A percentile compares a stretch with the other conserved stretches of the same genome.
These are phyloP conservation scores for Furcasterigmium sp. DNA, from an alignment of 2,329 filamentous ascomycete genomes.

Conservation along the genomic window DNA sequence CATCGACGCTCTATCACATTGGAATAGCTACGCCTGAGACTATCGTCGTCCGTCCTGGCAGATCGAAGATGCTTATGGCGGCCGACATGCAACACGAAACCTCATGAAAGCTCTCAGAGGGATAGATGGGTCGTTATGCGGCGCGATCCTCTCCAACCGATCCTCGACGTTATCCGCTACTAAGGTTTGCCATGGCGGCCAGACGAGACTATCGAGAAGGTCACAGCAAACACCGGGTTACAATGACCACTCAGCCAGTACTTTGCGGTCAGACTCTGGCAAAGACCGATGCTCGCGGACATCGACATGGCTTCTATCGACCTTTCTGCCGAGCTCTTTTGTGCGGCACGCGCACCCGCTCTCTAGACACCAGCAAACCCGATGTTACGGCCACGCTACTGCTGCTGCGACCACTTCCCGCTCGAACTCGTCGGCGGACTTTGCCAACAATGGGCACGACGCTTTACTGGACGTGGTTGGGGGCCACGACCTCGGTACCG, in stretches of 20 bases:
- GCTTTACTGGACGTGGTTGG: slow-evolving; percentile 50
- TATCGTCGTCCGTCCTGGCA: neutral
- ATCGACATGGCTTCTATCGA: slow-evolving; percentile 34
- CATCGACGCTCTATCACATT: neutral
- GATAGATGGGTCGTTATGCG: slow-evolving; percentile 56
- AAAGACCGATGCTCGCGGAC: slow-evolving; percentile 26
- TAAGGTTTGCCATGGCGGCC: slow-evolving; percentile 4
- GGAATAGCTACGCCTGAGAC: neutral
- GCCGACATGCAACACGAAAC: slow-evolving; percentile 38
- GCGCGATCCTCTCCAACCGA: slow-evolving; percentile 46
- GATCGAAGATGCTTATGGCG: neutral
- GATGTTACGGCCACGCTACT: slow-evolving; percentile 7
- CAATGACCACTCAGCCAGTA: neutral
- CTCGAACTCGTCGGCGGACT: neutral
- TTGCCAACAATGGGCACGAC: slow-evolving; percentile 11
- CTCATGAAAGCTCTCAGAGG: slow-evolving; percentile 56
- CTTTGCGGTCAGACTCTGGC: too few relatives aligned
- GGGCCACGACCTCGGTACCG: slow-evolving; percentile 38
- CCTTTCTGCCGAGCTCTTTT: slow-evolving; percentile 24
- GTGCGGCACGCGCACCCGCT: slow-evolving; percentile 6
- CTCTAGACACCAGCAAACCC: slow-evolving; percentile 4
- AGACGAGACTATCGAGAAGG: slow-evolving; percentile 8
- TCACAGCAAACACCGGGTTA: neutral
- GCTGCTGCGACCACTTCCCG: slow-evolving; percentile 9
- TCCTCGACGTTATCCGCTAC: slow-evolving; percentile 21